Conservation (phyloP, 129 eudicot species). For the Artemisia annua region DNA sequence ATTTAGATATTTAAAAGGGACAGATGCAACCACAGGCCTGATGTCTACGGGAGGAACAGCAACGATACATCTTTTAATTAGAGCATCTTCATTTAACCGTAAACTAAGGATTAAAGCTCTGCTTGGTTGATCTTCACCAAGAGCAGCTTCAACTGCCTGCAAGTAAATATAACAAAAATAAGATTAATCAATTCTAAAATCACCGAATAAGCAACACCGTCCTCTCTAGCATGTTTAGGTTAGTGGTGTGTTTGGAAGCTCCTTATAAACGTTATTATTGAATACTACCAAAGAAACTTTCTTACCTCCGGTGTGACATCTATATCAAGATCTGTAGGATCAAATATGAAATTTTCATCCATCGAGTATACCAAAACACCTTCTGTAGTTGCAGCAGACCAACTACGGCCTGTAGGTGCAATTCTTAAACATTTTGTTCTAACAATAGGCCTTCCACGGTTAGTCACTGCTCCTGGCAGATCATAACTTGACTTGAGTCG, state of each 20-base stretch:
- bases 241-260: too few species aligned
- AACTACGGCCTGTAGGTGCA: conserved; percentile 94
- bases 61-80: conserved; percentile 72
- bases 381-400: conserved; percentile 98
- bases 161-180: conserved; percentile 1
- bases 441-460: conserved; percentile 81
- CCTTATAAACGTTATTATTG: neutral
- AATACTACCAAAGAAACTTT: neutral
- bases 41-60: conserved; percentile 67
- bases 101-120: conserved; percentile 88
- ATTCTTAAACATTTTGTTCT: conserved; percentile 85
- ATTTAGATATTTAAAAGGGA: conserved; percentile 76
- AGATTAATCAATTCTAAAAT: neutral
- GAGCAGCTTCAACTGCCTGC: conserved; percentile 94
- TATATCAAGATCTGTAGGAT: conserved; percentile 96
- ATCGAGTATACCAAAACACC: conserved; percentile 88
- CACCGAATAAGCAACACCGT: neutral
- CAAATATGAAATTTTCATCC: conserved; percentile 91
- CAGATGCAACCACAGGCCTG: conserved; percentile 68
- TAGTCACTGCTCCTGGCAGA: conserved; percentile 86
- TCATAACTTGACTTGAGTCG: conserved; percentile 53
- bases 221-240: neutral
- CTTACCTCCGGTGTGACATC: conserved; percentile 96
- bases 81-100: conserved; percentile 72
- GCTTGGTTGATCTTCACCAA: conserved; percentile 62